Base-by-base conservation (phyloP, 352 stramenopile species). In the Globisporangium acanthophoron region DNA sequence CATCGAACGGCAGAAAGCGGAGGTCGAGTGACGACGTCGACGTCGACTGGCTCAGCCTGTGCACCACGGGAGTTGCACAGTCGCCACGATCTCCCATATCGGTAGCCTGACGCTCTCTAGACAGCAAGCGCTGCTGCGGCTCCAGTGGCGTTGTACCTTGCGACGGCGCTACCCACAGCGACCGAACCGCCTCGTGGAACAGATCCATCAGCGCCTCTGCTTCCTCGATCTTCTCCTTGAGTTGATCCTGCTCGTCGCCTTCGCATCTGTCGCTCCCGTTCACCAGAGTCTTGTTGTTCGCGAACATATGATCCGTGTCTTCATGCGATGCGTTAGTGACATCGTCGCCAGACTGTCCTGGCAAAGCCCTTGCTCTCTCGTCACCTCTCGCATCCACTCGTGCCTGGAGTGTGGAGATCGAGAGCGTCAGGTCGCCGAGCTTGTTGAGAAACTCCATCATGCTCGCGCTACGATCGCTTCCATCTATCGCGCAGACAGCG, bases 1-100 rank as follows among this genome's bases (percentile, higher is more conserved):
- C 45, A 40, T 59, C 35, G 13, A 56, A 59, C n/a, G 58, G 58
- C 45, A 64, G 44, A 9, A 59, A 31, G 16, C 53, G 54, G 5
- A 66, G 59, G 13, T 66, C 53, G 43, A 66, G 59, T 0, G 59
- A 66, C 16, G 59, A 61, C 15, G 54, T 66, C 29, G 59, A 61
- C 46, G 59, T 66, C 33, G 59, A 52, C 13, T 66, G 59, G 2
- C 53, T 33, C 16, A 61, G 4, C 7, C 24, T 59, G 16, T 48
- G 18, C 41, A 33, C 24, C 16, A 16, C 40, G 20, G 43, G 9
- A 3, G n/a, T 18, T 13, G 8, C 9, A 7, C 40, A 29, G 33
- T 37, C 33, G 33, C 33, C 43, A 7, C 52, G 27, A 24, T 37
- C 24, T 8, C 12, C 20, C 27, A 0, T 12, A 13, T 15, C 18